Evolutionary conservation across 139 green algal species (phyloP).

Genomic region (Spirogloea muscicola): DNA sequence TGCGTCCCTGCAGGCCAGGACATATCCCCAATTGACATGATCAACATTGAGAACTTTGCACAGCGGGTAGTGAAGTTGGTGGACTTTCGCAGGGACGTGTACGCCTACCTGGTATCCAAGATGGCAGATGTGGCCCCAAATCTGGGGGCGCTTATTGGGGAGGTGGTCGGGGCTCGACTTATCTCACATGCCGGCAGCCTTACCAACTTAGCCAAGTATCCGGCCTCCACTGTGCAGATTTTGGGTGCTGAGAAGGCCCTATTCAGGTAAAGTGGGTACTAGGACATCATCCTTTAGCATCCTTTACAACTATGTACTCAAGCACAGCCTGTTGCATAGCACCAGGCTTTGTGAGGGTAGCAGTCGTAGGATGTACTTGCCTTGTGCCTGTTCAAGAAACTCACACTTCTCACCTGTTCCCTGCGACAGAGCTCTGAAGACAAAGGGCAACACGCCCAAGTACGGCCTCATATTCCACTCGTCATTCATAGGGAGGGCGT

Average conservation of each 20-base stretch:
- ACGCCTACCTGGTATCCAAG: slow-evolving; percentile 76
- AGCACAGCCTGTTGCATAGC: too few species aligned
- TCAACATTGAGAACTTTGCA: slow-evolving; percentile 97
- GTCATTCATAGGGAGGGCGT: slow-evolving; percentile 92
- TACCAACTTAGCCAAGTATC: slow-evolving; percentile 97
- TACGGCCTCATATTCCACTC: slow-evolving; percentile 99
- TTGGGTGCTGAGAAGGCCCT: slow-evolving; percentile 99
- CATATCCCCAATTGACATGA: slow-evolving; percentile 93
- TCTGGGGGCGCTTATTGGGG: slow-evolving; percentile 89
- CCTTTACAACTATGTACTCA: too few species aligned
- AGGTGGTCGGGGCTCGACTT: slow-evolving; percentile 91
- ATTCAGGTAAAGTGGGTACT: slow-evolving; percentile 75
- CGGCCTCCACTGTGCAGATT: slow-evolving; percentile 97
- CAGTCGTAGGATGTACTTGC: too few species aligned
- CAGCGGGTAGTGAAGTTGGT: slow-evolving; percentile 86
- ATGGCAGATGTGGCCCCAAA: slow-evolving; percentile 94
- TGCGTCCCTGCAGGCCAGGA: slow-evolving; percentile 77
- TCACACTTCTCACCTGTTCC: neutral
- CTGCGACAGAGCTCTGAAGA: slow-evolving; percentile 87
- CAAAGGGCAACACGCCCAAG: slow-evolving; percentile 98
- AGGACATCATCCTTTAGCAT: too few species aligned
- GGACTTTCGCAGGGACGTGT: slow-evolving; percentile 81
- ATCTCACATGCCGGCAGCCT: slow-evolving; percentile 89
- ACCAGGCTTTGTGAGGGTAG: too few species aligned
- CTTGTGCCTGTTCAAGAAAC: too few species aligned